These are phyloP conservation scores for Mortierella sp. DNA, from an alignment of 371 early-diverging fungal species.

Conservation along the genomic window DNA sequence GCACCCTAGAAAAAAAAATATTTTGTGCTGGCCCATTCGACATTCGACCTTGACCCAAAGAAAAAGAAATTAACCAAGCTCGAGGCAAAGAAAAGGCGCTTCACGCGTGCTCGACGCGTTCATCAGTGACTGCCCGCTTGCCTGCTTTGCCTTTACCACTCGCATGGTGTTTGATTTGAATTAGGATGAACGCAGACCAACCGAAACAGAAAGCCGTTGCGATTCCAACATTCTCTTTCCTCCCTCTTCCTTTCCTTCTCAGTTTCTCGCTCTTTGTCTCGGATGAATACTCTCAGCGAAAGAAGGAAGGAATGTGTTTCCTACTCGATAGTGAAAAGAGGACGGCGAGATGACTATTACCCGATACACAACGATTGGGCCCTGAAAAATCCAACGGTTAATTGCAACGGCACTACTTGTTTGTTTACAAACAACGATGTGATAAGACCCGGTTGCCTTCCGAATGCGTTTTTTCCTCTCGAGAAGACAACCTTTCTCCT, in stretches of 20 bases:
- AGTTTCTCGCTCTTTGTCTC: background rate
- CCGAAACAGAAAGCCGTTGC: background rate
- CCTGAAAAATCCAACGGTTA: too few species aligned
- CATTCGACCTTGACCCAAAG: background rate
- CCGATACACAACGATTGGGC: background rate
- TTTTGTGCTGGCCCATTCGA: slow-evolving; percentile 1
- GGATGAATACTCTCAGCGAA: too few species aligned
- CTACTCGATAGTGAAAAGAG: background rate
- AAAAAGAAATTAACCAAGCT: background rate
- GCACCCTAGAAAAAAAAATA: background rate
- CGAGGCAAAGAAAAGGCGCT: background rate
- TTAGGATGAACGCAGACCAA: background rate
- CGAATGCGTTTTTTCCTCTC: too few species aligned
- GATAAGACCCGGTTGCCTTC: too few species aligned
- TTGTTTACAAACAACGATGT: too few species aligned
- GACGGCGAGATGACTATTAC: background rate
- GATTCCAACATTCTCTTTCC: background rate
- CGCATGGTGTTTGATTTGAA: background rate
- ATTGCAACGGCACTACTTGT: too few species aligned
- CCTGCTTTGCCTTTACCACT: background rate
- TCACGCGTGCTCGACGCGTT: background rate
- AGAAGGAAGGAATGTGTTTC: background rate
- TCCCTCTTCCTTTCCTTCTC: background rate
- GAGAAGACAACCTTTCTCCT: too few species aligned
- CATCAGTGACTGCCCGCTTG: background rate